Percentiles rank a stretch among this genome's conserved stretches.
Evolutionary conservation across 495 filamentous ascomycete genomes (phyloP).

Genomic region (Penicillium antarcticum): DNA sequence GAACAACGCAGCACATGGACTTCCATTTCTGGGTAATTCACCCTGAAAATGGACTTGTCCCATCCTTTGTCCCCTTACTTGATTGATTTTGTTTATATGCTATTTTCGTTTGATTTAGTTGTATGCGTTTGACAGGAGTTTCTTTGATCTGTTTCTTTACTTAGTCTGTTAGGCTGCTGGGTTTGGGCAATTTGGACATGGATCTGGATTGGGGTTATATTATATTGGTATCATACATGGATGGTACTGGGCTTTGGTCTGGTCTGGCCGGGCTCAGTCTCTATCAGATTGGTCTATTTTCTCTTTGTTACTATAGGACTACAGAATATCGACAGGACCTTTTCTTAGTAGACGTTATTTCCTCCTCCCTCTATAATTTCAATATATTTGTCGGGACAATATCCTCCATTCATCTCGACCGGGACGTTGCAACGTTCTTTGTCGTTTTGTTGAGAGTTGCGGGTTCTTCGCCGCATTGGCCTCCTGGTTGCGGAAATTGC

Average conservation of each 20-base stretch:
- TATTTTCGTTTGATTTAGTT: neutral
- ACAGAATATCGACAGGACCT: conserved; percentile 5
- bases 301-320: neutral
- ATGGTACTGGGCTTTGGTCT: neutral
- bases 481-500: neutral
- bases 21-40: neutral
- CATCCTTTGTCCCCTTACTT: neutral
- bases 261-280: neutral
- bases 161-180: neutral
- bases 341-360: neutral
- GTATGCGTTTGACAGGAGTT: neutral
- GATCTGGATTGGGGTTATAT: neutral
- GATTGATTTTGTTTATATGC: neutral
- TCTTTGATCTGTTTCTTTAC: neutral
- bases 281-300: conserved; percentile 1
- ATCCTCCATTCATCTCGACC: neutral
- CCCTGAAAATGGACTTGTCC: neutral
- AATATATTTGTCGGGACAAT: no score
- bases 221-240: conserved; percentile 1
- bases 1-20: neutral
- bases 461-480: conserved; percentile 5
- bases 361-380: no score
- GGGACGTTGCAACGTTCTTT: neutral
- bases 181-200: neutral
- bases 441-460: neutral